Base-by-base conservation (phyloP, 805 yeast species). In the Geotrichum ghanense region DNA sequence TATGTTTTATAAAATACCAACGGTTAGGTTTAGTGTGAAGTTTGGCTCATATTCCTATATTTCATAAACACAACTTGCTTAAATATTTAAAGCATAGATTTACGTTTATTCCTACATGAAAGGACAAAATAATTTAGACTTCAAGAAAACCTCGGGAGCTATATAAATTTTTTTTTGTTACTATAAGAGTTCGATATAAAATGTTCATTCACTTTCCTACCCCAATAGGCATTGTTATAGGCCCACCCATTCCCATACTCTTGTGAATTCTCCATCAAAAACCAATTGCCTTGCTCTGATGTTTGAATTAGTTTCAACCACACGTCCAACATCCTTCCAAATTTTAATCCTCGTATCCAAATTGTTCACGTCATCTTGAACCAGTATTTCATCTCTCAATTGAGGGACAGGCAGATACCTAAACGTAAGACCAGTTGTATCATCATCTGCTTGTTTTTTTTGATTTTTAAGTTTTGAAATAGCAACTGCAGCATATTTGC, bases 251-350 rank as follows among this genome's bases (percentile, higher is more conserved):
- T 86, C 87, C 86, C 95, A 84, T 27, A 85, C 85, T 58, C 79
- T 78, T 73, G 83, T 77, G 50, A 88, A 83, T 53, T 88, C 96
- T 16, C 97, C 96, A 56, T 82, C 83, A 23, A 80, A 72, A 59
- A 88, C 97, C 47, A 76, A 64, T 47, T 81, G 71, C 34, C 76
- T 71, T 16, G 73, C 68, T 48, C 79, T 73, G 10, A 88, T 76
- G 56, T 81, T 81, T 20, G 83, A 67, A 59, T 84, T 82, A 41
- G 67, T 64, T 53, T 85, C 95, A 3, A 88, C 73, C 25, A 65
- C 68, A 19, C 63, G 63, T 42, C 71, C 67, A 1, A 86, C 79
- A 21, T 61, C 58, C 14, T 68, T 70, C 95, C 95, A 85, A 22
- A 48, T 22, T 35, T 19, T 16, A 16, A n/a, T 31, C 16, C 37